Evolutionary conservation across 1,284 basidiomycete species (phyloP).

Genomic region (Dichomitus squalens): DNA sequence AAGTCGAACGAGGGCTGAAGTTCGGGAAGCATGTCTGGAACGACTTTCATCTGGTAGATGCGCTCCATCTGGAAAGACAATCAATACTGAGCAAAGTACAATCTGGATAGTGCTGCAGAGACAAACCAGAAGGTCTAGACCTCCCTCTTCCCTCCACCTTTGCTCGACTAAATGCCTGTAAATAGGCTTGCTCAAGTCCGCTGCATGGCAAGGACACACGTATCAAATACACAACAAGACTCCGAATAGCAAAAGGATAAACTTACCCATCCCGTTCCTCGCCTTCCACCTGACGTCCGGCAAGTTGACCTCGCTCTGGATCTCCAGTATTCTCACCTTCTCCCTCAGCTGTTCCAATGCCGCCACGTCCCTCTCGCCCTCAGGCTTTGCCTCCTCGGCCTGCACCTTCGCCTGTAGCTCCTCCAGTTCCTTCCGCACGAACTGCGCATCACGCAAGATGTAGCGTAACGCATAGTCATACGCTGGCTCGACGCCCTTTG

Average conservation of each 20-base stretch:
- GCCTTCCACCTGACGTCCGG: conserved; percentile 80
- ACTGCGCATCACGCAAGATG: conserved; percentile 53
- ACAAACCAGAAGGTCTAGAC: conserved; percentile 80
- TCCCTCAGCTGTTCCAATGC: conserved; percentile 46
- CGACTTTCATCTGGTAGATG: conserved; percentile 84
- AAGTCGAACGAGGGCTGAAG: conserved; percentile 78
- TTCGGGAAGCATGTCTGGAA: conserved; percentile 83
- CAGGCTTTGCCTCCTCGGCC: conserved; percentile 25
- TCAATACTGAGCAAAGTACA: not conserved
- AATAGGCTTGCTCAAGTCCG: conserved; percentile 65
- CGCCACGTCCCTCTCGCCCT: conserved; percentile 29
- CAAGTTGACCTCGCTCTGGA: conserved; percentile 69
- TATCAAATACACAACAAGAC: not conserved
- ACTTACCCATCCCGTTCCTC: conserved; percentile 74
- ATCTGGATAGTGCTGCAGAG: not conserved
- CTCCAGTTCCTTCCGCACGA: conserved; percentile 49
- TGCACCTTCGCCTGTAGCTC: conserved; percentile 37
- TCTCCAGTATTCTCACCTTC: conserved; percentile 40
- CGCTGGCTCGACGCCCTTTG: conserved; percentile 69
- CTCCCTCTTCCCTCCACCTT: conserved; percentile 84
- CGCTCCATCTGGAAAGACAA: conserved; percentile 77
- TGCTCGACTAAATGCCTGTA: conserved; percentile 85
- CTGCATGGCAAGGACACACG: conserved; percentile 37
- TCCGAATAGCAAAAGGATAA: not conserved
- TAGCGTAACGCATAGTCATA: conserved; percentile 82